These are phyloP conservation scores for thale cress (Arabidopsis thaliana) DNA, from an alignment of 345 rosid genomes.

Conservation along the genomic window TAIR10.1 NC_003075.7:6571001-6571500, in stretches of 20 bases:
- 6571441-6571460: not conserved
- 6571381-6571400: not conserved
- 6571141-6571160: conserved; percentile 22
- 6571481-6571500: not conserved
- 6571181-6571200: conserved; percentile 34
- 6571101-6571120: conserved; percentile 38
- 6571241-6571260: conserved; percentile 32
- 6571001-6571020: conserved; percentile 45
- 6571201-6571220: conserved; percentile 30
- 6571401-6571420: not conserved
- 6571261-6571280: conserved; percentile 24
- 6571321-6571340: not conserved
- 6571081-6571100: conserved; percentile 4
- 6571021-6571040: conserved; percentile 42
- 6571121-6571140: conserved; percentile 36
- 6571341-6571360: not conserved
- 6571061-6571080: conserved; percentile 41
- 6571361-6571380: conserved; percentile 2
- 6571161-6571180: conserved; percentile 43
- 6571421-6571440: no score
- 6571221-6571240: conserved; percentile 32
- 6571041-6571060: conserved; percentile 43
- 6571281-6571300: conserved; percentile 30
- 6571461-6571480: not conserved
- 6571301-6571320: conserved; percentile 9